Conservation (phyloP, 2,329 filamentous ascomycete genomes). For the Curvularia hawaiiensis region DNA sequence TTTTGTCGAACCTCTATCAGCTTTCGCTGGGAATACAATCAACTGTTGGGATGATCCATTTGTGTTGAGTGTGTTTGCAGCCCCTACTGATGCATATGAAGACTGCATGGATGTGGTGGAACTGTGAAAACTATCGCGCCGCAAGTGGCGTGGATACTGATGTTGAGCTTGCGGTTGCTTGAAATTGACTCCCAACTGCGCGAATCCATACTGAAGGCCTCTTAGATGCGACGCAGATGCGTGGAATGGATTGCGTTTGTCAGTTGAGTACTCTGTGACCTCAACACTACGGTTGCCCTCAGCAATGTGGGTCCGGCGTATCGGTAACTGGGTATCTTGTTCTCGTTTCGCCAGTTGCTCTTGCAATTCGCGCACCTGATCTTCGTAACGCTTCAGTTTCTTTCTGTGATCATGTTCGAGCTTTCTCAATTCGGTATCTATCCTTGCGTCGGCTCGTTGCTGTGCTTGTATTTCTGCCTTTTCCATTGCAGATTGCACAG, state of each 20-base stretch:
- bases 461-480: conserved; percentile 1
- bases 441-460: not conserved
- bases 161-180: not conserved
- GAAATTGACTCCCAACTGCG: not conserved
- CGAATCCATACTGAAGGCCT: not conserved
- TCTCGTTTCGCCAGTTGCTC: conserved; percentile 1
- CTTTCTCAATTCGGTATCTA: not conserved
- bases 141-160: not conserved
- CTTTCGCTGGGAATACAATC: conserved; percentile 2
- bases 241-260: not conserved
- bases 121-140: conserved; percentile 5
- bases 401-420: not conserved
- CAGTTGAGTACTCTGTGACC: conserved; percentile 24
- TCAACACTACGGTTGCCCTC: conserved; percentile 26
- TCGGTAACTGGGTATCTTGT: not conserved
- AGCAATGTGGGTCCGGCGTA: conserved; percentile 20
- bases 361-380: not conserved
- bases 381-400: conserved; percentile 1
- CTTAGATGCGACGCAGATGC: not conserved
- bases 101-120: conserved; percentile 2
- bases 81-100: not conserved
- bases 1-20: not conserved
- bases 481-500: not conserved
- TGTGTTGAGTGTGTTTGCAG: not conserved
- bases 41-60: conserved; percentile 1